A percentile compares a stretch with the other conserved stretches of the same genome.
Conservation (phyloP, 495 filamentous ascomycete genomes). For the Stereocaulon alpinum region DNA sequence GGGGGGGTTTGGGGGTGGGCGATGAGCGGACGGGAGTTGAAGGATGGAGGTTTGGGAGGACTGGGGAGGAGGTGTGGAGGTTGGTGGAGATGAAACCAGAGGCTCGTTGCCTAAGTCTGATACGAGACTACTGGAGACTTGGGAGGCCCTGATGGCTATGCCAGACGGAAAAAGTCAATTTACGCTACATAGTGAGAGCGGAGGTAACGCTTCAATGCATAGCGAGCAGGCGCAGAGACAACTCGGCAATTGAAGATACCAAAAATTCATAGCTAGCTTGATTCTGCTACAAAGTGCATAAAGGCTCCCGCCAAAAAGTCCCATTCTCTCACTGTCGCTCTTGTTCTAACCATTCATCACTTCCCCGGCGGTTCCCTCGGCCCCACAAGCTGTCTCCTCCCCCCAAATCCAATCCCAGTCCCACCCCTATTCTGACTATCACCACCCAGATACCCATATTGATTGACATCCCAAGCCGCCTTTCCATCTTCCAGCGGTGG, state of each 20-base stretch:
- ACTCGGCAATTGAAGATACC: too few species aligned
- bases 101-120: too few species aligned
- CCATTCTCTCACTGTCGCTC: too few species aligned
- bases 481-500: slow-evolving; percentile 41
- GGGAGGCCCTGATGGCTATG: too few species aligned
- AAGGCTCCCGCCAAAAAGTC: neutral
- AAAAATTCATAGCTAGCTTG: neutral
- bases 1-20: neutral
- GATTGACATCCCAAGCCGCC: slow-evolving; percentile 72
- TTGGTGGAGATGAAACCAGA: too few species aligned
- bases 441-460: slow-evolving; percentile 79
- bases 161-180: too few species aligned
- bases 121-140: too few species aligned
- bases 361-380: slow-evolving; percentile 52
- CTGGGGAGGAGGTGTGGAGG: neutral
- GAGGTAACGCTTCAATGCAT: too few species aligned
- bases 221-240: too few species aligned
- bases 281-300: neutral
- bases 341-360: neutral
- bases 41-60: neutral
- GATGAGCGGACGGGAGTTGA: neutral
- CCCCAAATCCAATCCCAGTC: slow-evolving; percentile 58
- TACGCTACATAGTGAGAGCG: too few species aligned
- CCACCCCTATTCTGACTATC: slow-evolving; percentile 70
- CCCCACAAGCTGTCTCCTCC: slow-evolving; percentile 70